Conservation (phyloP, 345 rosid species). For the Brassica nigra region DNA sequence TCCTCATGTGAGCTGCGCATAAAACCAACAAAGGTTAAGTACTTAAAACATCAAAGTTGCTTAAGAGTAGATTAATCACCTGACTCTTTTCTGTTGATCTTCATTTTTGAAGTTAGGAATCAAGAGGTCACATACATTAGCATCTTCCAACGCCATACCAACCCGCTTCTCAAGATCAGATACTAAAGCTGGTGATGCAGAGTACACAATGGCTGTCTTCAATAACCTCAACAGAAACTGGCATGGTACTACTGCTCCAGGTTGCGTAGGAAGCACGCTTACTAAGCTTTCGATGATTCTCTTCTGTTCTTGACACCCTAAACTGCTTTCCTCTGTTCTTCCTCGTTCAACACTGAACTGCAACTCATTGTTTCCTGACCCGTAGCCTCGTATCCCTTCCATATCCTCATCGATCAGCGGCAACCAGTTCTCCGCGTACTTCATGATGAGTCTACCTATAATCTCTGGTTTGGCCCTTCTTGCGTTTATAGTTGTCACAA, state of each 20-base stretch:
- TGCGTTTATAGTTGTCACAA: conserved; percentile 59
- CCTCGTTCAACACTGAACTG: conserved; percentile 52
- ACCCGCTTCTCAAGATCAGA: conserved; percentile 80
- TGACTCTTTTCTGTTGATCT: conserved; percentile 51
- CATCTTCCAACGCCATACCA: conserved; percentile 64
- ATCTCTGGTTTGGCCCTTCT: conserved; percentile 56
- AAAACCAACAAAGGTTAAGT: neutral
- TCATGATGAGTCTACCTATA: conserved; percentile 61
- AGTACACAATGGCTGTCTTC: conserved; percentile 65
- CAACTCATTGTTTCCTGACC: conserved; percentile 59
- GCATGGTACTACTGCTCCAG: conserved; percentile 58
- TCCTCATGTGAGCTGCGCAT: conserved; percentile 55
- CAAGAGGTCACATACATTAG: conserved; percentile 68
- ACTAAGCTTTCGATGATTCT: conserved; percentile 68
- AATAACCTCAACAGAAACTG: conserved; percentile 72
- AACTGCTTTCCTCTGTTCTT: conserved; percentile 44
- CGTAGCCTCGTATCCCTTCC: conserved; percentile 61
- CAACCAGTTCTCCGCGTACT: conserved; percentile 61
- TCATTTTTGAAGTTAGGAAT: conserved; percentile 65
- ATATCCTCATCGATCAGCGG: conserved; percentile 53
- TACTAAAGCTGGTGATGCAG: conserved; percentile 72
- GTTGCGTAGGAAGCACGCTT: conserved; percentile 64
- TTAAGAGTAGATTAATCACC: conserved; percentile 41
- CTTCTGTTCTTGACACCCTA: conserved; percentile 55
- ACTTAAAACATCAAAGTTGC: neutral